Evolutionary conservation across 2,329 filamentous ascomycete species (phyloP).

Genomic region (Fusarium metavorans): DNA sequence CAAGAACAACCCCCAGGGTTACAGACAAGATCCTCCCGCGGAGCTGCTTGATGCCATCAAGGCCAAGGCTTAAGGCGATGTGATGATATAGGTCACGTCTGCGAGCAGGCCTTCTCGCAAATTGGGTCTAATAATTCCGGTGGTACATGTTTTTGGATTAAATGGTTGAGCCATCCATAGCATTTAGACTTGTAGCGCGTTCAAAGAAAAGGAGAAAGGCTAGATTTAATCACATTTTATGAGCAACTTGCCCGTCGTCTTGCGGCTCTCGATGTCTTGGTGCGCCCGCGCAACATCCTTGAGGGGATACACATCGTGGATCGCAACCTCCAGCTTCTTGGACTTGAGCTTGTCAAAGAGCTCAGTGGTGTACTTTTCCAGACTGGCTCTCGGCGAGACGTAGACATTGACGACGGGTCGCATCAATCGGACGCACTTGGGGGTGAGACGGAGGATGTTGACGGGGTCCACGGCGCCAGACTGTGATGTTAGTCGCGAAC

Average conservation of each 20-base stretch:
- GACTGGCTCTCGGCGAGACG: conserved; percentile 75
- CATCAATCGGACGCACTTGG: conserved; percentile 83
- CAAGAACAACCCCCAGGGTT: conserved; percentile 94
- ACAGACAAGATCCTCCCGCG: conserved; percentile 89
- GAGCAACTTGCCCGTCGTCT: conserved; percentile 86
- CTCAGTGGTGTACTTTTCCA: conserved; percentile 76
- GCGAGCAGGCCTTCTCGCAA: conserved; percentile 30
- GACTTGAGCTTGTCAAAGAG: conserved; percentile 78
- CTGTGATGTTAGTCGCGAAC: conserved; percentile 45
- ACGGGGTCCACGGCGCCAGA: conserved; percentile 81
- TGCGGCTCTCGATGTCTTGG: conserved; percentile 81
- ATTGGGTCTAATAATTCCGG: conserved; percentile 20
- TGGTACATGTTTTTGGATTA: conserved; percentile 35
- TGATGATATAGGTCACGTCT: conserved; percentile 26
- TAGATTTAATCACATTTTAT: conserved; percentile 68
- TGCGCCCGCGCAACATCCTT: conserved; percentile 80
- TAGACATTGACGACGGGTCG: conserved; percentile 82
- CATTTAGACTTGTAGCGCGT: conserved; percentile 39
- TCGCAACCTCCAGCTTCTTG: conserved; percentile 76
- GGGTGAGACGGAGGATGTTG: conserved; percentile 64
- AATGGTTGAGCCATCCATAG: conserved; percentile 33
- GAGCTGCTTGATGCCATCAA: conserved; percentile 78
- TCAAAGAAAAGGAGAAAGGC: conserved; percentile 25
- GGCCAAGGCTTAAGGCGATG: conserved; percentile 44
- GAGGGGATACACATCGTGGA: conserved; percentile 83